Evolutionary conservation across 768 basidiomycete genomes (phyloP).

Genomic region (Epithele typhae): DNA sequence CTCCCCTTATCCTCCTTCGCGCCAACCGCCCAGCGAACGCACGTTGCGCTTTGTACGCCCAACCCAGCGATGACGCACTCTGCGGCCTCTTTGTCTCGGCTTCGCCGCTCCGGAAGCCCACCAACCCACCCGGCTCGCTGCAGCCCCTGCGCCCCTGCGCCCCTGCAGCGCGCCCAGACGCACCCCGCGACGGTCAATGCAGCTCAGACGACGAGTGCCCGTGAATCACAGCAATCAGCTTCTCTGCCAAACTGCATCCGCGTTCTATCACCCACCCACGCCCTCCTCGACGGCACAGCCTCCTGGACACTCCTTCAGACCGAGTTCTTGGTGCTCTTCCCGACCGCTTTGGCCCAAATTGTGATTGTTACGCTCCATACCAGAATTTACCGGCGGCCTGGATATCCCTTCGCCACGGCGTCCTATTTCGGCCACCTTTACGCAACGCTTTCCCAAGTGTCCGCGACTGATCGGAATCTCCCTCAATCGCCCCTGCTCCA

Average conservation of each 20-base stretch:
- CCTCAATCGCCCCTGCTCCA: constrained; percentile 1
- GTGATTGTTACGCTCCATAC: constrained; percentile 13
- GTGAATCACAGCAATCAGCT: constrained; percentile 15
- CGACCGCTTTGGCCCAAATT: constrained; percentile 13
- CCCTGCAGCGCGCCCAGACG: too few relatives aligned
- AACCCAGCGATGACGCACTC: too few relatives aligned
- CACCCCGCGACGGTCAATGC: too few relatives aligned
- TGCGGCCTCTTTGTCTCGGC: too few relatives aligned
- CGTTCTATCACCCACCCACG: constrained; percentile 6
- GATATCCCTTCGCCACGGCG: too few relatives aligned
- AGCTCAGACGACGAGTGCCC: constrained; percentile 3
- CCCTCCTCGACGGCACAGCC: constrained; percentile 8
- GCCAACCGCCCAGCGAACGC: too few relatives aligned
- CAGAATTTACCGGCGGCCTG: constrained; percentile 6
- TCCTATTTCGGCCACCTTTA: constrained; percentile 7
- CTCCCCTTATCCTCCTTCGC: background rate
- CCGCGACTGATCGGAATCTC: constrained; percentile 15
- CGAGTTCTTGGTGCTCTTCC: constrained; percentile 4
- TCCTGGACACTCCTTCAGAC: constrained; percentile 1
- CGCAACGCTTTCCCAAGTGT: constrained; percentile 7
- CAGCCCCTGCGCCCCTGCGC: too few relatives aligned
- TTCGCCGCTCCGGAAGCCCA: too few relatives aligned
- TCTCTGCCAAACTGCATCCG: constrained; percentile 8
- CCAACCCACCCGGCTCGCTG: too few relatives aligned
- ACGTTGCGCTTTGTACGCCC: too few relatives aligned